These are phyloP conservation scores for Globisporangium canariense DNA, from an alignment of 352 stramenopile species.

Conservation along the genomic window DNA sequence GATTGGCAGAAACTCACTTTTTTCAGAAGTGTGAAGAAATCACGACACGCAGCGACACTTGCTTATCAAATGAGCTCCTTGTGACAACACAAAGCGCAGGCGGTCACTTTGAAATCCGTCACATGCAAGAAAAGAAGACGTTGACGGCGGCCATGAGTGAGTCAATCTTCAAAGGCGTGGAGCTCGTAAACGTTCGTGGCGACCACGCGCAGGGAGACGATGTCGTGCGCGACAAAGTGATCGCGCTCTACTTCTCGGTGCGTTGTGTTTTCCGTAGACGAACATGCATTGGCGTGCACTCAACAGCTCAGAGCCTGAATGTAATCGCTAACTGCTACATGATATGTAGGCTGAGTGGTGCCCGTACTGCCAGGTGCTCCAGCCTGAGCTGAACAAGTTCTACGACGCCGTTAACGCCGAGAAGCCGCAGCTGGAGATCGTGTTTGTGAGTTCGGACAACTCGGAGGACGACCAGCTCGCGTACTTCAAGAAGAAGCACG, in stretches of 20 bases:
- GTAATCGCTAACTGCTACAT: not conserved
- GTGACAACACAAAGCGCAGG: not conserved
- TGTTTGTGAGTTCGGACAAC: constrained; percentile 75
- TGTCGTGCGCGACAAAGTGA: constrained; percentile 39
- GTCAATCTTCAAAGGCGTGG: constrained; percentile 39
- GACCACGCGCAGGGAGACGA: constrained; percentile 44
- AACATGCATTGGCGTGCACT: not conserved
- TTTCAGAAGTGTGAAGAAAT: not conserved
- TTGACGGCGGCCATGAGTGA: constrained; percentile 28
- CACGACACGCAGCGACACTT: not conserved
- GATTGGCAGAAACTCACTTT: constrained; percentile 1
- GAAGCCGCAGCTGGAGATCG: constrained; percentile 45
- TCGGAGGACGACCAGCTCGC: constrained; percentile 49
- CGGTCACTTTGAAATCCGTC: not conserved
- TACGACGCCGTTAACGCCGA: constrained; percentile 43
- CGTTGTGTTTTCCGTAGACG: not conserved
- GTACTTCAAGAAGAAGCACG: constrained; percentile 71
- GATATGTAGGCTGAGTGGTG: constrained; percentile 65
- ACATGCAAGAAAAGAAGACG: not conserved
- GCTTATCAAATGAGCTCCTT: not conserved
- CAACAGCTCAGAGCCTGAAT: not conserved
- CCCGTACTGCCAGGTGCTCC: constrained; percentile 72
- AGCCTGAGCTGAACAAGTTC: constrained; percentile 68
- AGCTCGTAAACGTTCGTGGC: constrained; percentile 52
- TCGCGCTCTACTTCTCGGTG: constrained; percentile 79